phyloP scores from a whole-genome alignment of 2,329 filamentous ascomycete genomes.

The Endocalyx cinctus region DNA sequence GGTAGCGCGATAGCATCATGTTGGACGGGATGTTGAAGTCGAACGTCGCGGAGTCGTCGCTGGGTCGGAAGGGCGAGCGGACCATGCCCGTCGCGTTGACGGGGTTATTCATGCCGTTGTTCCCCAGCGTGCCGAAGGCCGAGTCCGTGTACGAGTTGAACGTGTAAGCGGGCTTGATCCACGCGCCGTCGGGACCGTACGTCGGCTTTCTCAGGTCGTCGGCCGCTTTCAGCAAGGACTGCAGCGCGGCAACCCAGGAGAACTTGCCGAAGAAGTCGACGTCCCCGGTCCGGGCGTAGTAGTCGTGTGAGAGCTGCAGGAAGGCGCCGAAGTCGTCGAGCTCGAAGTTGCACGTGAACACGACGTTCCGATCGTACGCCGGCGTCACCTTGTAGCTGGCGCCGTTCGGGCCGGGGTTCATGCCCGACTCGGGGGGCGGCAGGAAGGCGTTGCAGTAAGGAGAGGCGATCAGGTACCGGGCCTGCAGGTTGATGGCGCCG shows the following conservation, averaged over 20 bases:
- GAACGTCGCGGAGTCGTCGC: constrained; percentile 80
- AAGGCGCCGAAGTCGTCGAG: constrained; percentile 88
- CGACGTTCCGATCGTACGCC: constrained; percentile 61
- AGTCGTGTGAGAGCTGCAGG: constrained; percentile 75
- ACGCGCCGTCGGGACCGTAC: constrained; percentile 24
- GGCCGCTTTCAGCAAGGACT: constrained; percentile 64
- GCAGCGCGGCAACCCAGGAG: constrained; percentile 69
- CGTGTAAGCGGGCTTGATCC: constrained; percentile 50
- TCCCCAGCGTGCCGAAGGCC: constrained; percentile 75
- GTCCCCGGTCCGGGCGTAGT: constrained; percentile 69
- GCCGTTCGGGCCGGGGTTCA: constrained; percentile 53
- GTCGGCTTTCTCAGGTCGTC: constrained; percentile 69
- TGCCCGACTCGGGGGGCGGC: constrained; percentile 70
- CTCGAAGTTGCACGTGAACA: constrained; percentile 97
- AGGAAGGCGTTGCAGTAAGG: constrained; percentile 93
- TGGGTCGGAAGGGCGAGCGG: constrained; percentile 83
- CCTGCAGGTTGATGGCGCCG: constrained; percentile 67
- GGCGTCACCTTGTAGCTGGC: constrained; percentile 57
- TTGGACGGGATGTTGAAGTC: constrained; percentile 89
- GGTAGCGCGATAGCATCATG: constrained; percentile 70
- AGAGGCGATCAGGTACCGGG: constrained; percentile 60
- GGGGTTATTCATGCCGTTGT: constrained; percentile 75
- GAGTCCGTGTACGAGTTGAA: constrained; percentile 70
- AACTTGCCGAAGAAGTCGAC: constrained; percentile 67
- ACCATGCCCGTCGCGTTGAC: constrained; percentile 76